Evolutionary conservation across 148 eudicot species (phyloP), one percentile per base, ranked within the genome.

Genomic region (Chenopodium berlandieri): DNA sequence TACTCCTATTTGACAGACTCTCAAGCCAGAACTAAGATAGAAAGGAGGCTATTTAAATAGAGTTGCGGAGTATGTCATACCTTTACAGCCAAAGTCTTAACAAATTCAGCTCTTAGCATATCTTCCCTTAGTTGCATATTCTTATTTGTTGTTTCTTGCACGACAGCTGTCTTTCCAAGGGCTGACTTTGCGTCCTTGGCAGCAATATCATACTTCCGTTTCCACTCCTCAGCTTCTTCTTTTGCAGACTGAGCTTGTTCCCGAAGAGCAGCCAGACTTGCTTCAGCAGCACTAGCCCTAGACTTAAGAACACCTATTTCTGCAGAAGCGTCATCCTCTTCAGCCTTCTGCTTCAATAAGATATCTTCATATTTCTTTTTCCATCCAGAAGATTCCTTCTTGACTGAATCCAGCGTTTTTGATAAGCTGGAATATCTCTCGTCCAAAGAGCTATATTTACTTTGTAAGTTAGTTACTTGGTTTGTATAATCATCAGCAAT

Each of bases 141-240:
- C 85, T 89, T 87, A 82, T 82, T 97, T 68, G 93, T 74, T 63
- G 89, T 90, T 77, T 94, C 97, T 85, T 91, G 97, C 37, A 91
- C 88, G 76, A 75, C 82, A 67, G 95, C 91, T 81, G 94, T 97
- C 83, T 97, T 94, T 88, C 93, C 94, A 50, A 97, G 88, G 72
- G 99, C 98, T 84, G 83, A 84, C 85, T 94, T 97, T 47, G 96
- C 90, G 86, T 97, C 97, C 85, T 88, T 86, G 25, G 88, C 90
- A 54, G 98, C 95, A 82, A 90, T 81, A 47, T 91, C 94, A 79
- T 89, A 97, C 83, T 92, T 94, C 20, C 98, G 92, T 81, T 91
- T 94, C 99, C 99, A 97, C 85, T 94, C 98, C 78, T 90, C 90
- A 4, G 98, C 99, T 88, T 97, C 99, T 77, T 94, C 97, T 83